phyloP scores from a whole-genome alignment of 805 yeast genomes.

The Clavispora carvajalis region DNA sequence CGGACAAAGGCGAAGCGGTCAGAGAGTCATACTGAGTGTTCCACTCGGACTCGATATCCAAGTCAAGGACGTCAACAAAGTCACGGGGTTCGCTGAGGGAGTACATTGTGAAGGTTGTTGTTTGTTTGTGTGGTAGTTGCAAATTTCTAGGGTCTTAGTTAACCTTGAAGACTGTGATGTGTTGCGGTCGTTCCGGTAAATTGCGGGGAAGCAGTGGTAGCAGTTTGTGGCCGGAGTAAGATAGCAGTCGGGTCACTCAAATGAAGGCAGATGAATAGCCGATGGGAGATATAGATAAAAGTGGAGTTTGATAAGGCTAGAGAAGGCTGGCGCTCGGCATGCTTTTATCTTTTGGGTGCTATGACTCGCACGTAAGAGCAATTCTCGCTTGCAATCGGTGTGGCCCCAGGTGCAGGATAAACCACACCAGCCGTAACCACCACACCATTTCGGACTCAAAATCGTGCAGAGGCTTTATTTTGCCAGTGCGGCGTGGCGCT shows the following conservation, averaged over 20 bases:
- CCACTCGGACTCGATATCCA: conserved; percentile 18
- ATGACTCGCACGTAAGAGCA: background rate
- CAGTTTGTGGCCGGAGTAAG: background rate
- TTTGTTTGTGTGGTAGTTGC: background rate
- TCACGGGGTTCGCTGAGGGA: conserved; percentile 11
- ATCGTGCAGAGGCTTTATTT: background rate
- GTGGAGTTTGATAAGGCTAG: background rate
- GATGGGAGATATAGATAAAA: background rate
- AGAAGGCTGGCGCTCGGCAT: background rate
- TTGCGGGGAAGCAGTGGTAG: background rate
- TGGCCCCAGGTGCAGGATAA: background rate
- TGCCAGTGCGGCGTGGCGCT: too few relatives aligned
- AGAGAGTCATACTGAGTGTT: conserved; percentile 15
- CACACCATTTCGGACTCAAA: background rate
- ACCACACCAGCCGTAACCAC: background rate
- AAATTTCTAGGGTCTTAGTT: background rate
- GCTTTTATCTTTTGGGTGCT: background rate
- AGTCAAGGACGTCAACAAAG: conserved; percentile 14
- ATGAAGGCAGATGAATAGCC: background rate
- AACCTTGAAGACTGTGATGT: background rate
- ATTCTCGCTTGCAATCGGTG: background rate
- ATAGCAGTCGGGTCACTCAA: background rate
- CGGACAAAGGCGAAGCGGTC: conserved; percentile 3
- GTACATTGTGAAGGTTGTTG: conserved; percentile 6
- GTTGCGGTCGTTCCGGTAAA: too few relatives aligned